phyloP scores from a whole-genome alignment of 805 yeast genomes.

The Jamesozyma spencerorum region DNA sequence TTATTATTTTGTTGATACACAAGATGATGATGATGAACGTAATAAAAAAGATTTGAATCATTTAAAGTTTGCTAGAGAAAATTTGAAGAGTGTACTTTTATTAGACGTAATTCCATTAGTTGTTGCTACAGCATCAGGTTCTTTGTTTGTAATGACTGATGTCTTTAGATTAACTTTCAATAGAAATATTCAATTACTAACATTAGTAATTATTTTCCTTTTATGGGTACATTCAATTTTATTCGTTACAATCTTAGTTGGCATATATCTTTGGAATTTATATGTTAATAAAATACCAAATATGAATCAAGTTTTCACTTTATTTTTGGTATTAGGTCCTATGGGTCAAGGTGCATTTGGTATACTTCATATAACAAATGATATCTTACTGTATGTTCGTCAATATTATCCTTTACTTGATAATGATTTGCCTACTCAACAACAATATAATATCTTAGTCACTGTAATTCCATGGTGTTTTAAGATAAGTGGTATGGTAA shows the following conservation, averaged over 20 bases:
- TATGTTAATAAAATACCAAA: conserved; percentile 51
- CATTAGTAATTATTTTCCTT: conserved; percentile 45
- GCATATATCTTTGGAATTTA: conserved; percentile 53
- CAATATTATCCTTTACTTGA: conserved; percentile 10
- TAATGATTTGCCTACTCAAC: neutral
- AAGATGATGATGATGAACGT: conserved; percentile 5
- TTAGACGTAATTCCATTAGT: conserved; percentile 75
- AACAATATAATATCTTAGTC: conserved; percentile 11
- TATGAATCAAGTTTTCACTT: conserved; percentile 45
- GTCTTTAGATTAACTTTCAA: conserved; percentile 37
- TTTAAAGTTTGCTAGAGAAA: conserved; percentile 25
- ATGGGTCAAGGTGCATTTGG: conserved; percentile 80
- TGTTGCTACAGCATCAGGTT: conserved; percentile 65
- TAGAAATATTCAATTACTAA: conserved; percentile 35
- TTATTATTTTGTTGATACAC: conserved; percentile 4
- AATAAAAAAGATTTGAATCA: neutral
- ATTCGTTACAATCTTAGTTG: conserved; percentile 46
- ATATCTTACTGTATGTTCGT: conserved; percentile 25
- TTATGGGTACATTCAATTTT: conserved; percentile 63
- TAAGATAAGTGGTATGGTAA: conserved; percentile 30
- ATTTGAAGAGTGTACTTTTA: conserved; percentile 49
- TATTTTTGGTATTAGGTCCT: conserved; percentile 74
- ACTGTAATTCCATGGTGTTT: conserved; percentile 26
- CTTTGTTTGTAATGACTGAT: conserved; percentile 35
- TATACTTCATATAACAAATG: conserved; percentile 45